Percentiles rank a stretch among this genome's conserved stretches.
Conservation (phyloP, 306 rosid species). For the Cercis canadensis region DNA sequence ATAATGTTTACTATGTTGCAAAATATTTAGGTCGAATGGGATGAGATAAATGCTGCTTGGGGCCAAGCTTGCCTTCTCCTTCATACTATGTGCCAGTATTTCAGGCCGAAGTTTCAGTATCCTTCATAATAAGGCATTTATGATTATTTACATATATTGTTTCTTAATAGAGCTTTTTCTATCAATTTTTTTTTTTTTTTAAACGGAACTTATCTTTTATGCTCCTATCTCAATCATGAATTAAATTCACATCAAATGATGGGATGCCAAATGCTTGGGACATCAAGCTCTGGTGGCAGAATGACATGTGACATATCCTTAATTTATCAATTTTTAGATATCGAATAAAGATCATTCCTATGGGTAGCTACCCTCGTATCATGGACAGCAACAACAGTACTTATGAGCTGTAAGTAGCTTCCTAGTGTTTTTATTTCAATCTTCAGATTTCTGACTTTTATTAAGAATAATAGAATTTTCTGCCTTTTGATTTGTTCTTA, state of each 20-base stretch:
- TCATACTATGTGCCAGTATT: slow-evolving; percentile 97
- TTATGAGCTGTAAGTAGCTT: slow-evolving; percentile 80
- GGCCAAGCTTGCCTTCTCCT: slow-evolving; percentile 99
- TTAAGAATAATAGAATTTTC: slow-evolving; percentile 12
- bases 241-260: too few species aligned
- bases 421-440: background rate
- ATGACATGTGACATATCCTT: slow-evolving; percentile 41
- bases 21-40: slow-evolving; percentile 89
- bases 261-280: too few species aligned
- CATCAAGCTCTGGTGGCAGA: too few species aligned
- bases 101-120: slow-evolving; percentile 82
- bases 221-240: too few species aligned
- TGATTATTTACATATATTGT: too few species aligned
- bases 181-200: too few species aligned
- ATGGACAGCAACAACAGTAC: slow-evolving; percentile 75
- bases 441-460: background rate
- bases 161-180: too few species aligned
- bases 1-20: slow-evolving; percentile 33
- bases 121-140: too few species aligned
- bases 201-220: too few species aligned
- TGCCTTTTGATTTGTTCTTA: too few species aligned
- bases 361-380: slow-evolving; percentile 98
- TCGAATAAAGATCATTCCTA: slow-evolving; percentile 90
- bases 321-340: slow-evolving; percentile 60
- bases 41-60: slow-evolving; percentile 99